These are phyloP conservation scores for Gynochthodes officinalis DNA, from an alignment of 257 asterid species.

Conservation along the genomic window DNA sequence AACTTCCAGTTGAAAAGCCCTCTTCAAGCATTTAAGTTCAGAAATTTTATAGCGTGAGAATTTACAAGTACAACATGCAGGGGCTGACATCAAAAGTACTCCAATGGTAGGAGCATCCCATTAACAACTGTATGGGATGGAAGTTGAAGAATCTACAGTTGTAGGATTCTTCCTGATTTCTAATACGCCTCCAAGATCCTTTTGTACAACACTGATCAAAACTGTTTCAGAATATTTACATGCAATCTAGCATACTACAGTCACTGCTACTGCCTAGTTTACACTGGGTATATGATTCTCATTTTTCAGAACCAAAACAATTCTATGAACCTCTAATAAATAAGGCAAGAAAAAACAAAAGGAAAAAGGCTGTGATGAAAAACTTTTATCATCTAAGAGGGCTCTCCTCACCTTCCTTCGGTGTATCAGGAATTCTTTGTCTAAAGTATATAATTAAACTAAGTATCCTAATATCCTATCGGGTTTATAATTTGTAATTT, in stretches of 20 bases:
- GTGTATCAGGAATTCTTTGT: conserved; percentile 19
- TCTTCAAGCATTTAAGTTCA: no score
- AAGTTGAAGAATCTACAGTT: not conserved
- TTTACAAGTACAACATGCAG: not conserved
- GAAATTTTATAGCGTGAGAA: no score
- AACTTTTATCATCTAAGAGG: conserved; percentile 16
- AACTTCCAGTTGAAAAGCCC: no score
- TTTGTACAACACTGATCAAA: not conserved
- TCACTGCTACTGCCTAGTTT: conserved; percentile 3
- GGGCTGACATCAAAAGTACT: not conserved
- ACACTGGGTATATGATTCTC: conserved; percentile 12
- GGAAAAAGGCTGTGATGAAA: not conserved
- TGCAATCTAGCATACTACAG: not conserved
- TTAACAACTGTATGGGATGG: not conserved
- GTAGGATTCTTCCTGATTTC: not conserved
- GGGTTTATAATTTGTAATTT: no score
- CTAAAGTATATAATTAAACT: conserved; percentile 32
- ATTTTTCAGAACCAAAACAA: conserved; percentile 20
- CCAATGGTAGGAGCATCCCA: not conserved
- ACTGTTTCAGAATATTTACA: conserved; percentile 5
- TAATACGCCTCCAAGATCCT: not conserved
- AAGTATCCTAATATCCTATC: no score
- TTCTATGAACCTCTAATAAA: conserved; percentile 12
- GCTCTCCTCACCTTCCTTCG: conserved; percentile 24
- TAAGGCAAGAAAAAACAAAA: not conserved